phyloP scores from a whole-genome alignment of 306 rosid species.

The Quercus bicolor region DNA sequence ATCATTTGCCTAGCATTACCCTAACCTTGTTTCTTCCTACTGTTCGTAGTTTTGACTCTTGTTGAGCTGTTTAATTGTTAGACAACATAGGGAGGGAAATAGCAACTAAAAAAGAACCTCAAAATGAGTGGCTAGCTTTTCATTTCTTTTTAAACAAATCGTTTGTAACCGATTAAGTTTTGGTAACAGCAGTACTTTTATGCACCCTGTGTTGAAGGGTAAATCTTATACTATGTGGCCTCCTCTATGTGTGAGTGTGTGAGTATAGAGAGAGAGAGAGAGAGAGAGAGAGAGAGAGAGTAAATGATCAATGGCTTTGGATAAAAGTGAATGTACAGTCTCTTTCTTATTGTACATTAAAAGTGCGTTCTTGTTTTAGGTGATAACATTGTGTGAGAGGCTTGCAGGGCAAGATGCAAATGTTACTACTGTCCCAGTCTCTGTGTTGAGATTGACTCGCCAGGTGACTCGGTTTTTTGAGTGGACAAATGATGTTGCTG shows the following conservation, averaged over 20 bases:
- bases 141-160: background rate
- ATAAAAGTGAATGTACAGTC: background rate
- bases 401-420: conserved; percentile 98
- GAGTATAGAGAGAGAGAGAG: too few relatives aligned
- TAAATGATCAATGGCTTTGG: background rate
- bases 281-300: background rate
- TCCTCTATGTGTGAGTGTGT: too few relatives aligned
- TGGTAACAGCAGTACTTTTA: background rate
- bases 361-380: conserved; percentile 41
- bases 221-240: background rate
- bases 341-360: background rate
- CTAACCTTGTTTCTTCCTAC: background rate
- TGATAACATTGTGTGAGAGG: conserved; percentile 91
- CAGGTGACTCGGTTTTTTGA: conserved; percentile 82
- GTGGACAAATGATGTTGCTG: conserved; percentile 98
- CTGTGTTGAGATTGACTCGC: conserved; percentile 83
- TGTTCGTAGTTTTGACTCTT: background rate
- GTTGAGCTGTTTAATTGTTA: background rate
- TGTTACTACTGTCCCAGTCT: conserved; percentile 88
- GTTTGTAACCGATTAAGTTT: background rate
- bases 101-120: background rate
- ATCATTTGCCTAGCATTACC: background rate
- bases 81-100: background rate
- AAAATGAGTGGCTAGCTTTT: background rate
- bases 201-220: background rate